Evolutionary conservation across 768 basidiomycete genomes (phyloP).

Genomic region (Chalciporus piperatus): DNA sequence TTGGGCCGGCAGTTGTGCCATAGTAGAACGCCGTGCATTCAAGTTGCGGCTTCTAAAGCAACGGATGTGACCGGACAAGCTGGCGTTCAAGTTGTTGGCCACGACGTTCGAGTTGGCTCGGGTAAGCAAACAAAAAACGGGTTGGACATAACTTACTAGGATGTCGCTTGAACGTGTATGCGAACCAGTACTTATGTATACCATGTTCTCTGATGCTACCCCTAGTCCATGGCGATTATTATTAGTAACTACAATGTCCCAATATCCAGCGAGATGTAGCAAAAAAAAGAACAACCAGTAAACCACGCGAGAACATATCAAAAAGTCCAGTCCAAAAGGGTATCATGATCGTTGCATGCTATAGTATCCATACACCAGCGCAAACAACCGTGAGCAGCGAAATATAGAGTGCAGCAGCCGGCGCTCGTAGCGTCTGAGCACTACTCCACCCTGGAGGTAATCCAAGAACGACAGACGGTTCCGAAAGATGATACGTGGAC

Average conservation of each 20-base stretch:
- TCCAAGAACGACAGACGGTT: constrained; percentile 55
- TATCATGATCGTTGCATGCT: background rate
- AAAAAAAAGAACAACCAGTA: background rate
- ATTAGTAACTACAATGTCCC: background rate
- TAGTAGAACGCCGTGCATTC: no score
- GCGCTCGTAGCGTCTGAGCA: constrained; percentile 3
- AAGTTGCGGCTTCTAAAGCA: no score
- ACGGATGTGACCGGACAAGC: no score
- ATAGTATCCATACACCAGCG: constrained; percentile 16
- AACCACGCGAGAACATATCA: background rate
- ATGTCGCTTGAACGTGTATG: no score
- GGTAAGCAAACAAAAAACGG: no score
- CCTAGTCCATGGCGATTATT: background rate
- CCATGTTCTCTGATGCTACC: no score
- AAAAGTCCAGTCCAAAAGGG: background rate
- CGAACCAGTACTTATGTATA: no score
- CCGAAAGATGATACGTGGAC: constrained; percentile 45
- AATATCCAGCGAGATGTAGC: background rate
- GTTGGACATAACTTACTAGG: no score
- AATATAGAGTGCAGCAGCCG: constrained; percentile 9
- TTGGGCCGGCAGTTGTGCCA: no score
- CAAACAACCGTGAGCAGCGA: constrained; percentile 13
- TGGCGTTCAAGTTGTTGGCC: no score
- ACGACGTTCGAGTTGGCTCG: no score
- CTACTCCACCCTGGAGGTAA: constrained; percentile 58